Evolutionary conservation across 441 rosid species (phyloP), one percentile per base, ranked within the genome.

Genomic region (Brassica balearica): DNA sequence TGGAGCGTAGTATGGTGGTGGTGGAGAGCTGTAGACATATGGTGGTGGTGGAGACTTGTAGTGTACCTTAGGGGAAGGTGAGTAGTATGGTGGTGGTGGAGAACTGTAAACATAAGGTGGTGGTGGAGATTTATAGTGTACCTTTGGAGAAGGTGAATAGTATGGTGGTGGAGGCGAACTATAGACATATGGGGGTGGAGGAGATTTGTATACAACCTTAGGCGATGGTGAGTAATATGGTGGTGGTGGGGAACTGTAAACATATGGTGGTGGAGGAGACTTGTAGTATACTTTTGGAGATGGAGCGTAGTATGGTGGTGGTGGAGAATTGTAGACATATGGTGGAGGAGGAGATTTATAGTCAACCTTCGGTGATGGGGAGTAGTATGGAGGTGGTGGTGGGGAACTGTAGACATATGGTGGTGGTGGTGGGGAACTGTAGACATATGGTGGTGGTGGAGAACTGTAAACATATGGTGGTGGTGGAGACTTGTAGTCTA

Each of bases 31-130:
- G 59, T 53, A 53, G 2, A 53, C 59, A 53, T 53, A 53, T 0
- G 59, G 59, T 53, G 59, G 59, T 53, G 59, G 59, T 5, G 59
- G 20, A 53, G 59, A 53, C 6, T 53, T 53, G 20, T 53, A 53
- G 59, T 53, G 8, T 14, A 53, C 59, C 8, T 53, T 53, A 14
- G 59, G 59, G 6, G 59, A 53, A 5, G 59, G 59, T 14, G 59
- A 53, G 1, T 53, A 53, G 6, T 53, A 53, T 53, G 59, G 59
- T 53, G 59, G 59, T 53, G 59, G 59, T 1, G 59, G 59, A 6
- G 59, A 53, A 14, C 19, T 53, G 9, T 53, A 53, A 19, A 14
- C 59, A 14, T 14, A 53, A 14, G 59, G 59, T 2, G 59, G 59
- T 14, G 59, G 59, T 5, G 59, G 59, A 53, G 59, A 53, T 6